Percentiles rank a stretch among this genome's conserved stretches.
phyloP scores from a whole-genome alignment of 2,329 filamentous ascomycete genomes.

The Ceratocystis destructans region DNA sequence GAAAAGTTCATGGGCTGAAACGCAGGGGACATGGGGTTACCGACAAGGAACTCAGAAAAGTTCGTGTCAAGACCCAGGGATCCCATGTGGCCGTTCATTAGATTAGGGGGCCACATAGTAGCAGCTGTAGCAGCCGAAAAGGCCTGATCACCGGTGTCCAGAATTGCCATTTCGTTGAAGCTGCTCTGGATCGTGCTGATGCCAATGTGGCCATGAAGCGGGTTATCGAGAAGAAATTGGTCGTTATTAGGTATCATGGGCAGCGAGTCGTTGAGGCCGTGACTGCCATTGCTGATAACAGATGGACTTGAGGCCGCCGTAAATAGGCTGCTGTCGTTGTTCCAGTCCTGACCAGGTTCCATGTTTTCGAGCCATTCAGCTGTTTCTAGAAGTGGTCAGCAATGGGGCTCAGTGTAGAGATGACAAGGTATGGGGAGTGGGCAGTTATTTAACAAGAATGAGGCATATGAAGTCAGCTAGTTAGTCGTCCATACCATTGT shows the following conservation, averaged over 20 bases:
- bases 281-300: slow-evolving; percentile 86
- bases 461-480: slow-evolving; percentile 58
- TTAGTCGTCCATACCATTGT: slow-evolving; percentile 78
- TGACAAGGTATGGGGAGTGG: background rate
- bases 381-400: slow-evolving; percentile 16
- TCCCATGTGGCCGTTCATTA: slow-evolving; percentile 37
- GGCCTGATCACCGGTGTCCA: slow-evolving; percentile 27
- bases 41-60: slow-evolving; percentile 18
- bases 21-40: slow-evolving; percentile 17
- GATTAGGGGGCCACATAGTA: slow-evolving; percentile 55
- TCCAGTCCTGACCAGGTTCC: slow-evolving; percentile 10
- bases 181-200: slow-evolving; percentile 81
- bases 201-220: slow-evolving; percentile 28
- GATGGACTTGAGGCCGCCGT: slow-evolving; percentile 91
- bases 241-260: slow-evolving; percentile 18
- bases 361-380: slow-evolving; percentile 15
- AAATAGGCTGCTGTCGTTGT: slow-evolving; percentile 8
- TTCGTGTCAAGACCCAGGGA: slow-evolving; percentile 16
- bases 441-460: background rate
- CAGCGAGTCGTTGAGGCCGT: slow-evolving; percentile 36
- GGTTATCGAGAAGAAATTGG: slow-evolving; percentile 15
- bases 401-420: slow-evolving; percentile 1
- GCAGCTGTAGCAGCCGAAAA: slow-evolving; percentile 24
- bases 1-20: slow-evolving; percentile 17
- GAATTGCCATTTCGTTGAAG: slow-evolving; percentile 47